Evolutionary conservation across 495 filamentous ascomycete genomes (phyloP), one percentile per base, ranked within the genome.

Genomic region (Aspergillus ellipticus): DNA sequence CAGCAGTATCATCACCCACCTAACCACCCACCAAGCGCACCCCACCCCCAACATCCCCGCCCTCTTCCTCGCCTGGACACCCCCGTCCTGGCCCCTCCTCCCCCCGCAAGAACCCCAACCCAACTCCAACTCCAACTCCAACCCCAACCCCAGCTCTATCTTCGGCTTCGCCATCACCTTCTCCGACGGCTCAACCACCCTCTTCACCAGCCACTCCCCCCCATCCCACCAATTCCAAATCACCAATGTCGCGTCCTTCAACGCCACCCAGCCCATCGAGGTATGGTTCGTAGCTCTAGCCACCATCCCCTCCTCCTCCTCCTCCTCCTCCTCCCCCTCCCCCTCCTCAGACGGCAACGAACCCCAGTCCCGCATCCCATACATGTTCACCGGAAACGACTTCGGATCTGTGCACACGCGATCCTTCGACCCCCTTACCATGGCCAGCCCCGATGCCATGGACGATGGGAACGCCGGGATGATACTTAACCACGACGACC

Each of bases 41-140:
- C 73, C 80, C 19, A 76, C 81, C 41, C 61, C 76, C 1, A 79
- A 78, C 4, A 74, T 82, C 9, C 75, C 96, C 4, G 80, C 92
- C 3, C 76, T 90, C 1, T 86, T 86, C 16, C 81, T 92, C 33
- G 77, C 81, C 16, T 96, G 88, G 85, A 78, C 86, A 51, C 89
- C 89, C 0, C 64, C 69, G 6, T 55, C 70, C 33, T 78, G 71
- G 71, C 66, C 37, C 16, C 9, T 22, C 53, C 60, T 4, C 37
- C 16, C 9, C 21, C 53, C 60, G 4, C 39, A 37, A 13, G 11
- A 33, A 39, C 19, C 58, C 60, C 6, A 49, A 20, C 13, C 2
- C 61, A 71, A 41, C 62, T 69, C 13, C 31, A 7, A 10, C 2
- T 33, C 1, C 2, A 19, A 45, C 16, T 5, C 6, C 42, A 42